Evolutionary conservation across 2,329 filamentous ascomycete species (phyloP).

Genomic region (Calonectria multiphialidica): DNA sequence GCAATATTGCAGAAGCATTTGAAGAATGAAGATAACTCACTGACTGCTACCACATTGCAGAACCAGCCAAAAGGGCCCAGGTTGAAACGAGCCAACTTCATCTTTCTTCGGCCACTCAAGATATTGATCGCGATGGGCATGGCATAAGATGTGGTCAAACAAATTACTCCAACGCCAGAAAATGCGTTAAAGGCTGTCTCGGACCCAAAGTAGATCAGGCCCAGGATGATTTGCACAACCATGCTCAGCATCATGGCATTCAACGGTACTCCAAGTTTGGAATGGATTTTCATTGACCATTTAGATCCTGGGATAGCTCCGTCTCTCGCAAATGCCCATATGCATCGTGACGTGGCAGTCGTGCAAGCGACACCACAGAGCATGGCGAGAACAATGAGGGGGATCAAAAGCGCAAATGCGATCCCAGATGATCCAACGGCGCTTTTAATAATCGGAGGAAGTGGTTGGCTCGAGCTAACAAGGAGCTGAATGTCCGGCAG

Average conservation of each 20-base stretch:
- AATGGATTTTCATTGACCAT: slow-evolving; percentile 71
- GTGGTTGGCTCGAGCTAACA: not conserved
- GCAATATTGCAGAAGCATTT: slow-evolving; percentile 71
- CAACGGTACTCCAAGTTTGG: slow-evolving; percentile 71
- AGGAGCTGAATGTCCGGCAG: slow-evolving; percentile 68
- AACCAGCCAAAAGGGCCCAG: slow-evolving; percentile 58
- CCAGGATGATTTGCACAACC: slow-evolving; percentile 71
- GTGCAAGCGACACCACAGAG: slow-evolving; percentile 77
- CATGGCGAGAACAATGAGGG: slow-evolving; percentile 72
- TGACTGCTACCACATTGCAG: slow-evolving; percentile 61
- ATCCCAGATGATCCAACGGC: slow-evolving; percentile 71
- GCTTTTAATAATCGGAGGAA: slow-evolving; percentile 29
- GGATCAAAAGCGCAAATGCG: slow-evolving; percentile 71
- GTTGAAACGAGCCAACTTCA: slow-evolving; percentile 67
- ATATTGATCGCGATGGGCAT: slow-evolving; percentile 74
- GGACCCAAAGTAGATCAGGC: slow-evolving; percentile 76
- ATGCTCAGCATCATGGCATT: slow-evolving; percentile 80
- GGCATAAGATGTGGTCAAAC: slow-evolving; percentile 75
- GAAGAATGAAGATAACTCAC: slow-evolving; percentile 55
- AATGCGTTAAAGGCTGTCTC: slow-evolving; percentile 77
- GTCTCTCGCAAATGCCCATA: slow-evolving; percentile 77
- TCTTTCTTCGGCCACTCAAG: slow-evolving; percentile 67
- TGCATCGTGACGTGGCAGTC: slow-evolving; percentile 73
- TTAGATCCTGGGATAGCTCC: slow-evolving; percentile 75
- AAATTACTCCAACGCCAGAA: slow-evolving; percentile 76